Conservation (phyloP, 805 yeast species). For the Starmerella apis region DNA sequence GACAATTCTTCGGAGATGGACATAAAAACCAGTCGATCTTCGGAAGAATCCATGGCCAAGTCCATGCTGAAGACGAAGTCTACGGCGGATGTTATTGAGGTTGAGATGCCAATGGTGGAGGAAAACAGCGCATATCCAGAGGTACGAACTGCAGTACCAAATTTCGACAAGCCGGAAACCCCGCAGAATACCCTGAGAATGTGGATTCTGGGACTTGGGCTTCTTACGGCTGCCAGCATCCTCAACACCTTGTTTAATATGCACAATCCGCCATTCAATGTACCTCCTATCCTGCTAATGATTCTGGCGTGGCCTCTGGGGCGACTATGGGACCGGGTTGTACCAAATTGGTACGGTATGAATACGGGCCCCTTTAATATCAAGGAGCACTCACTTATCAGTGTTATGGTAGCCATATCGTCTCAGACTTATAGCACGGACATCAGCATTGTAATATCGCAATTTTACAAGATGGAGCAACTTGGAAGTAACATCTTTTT, state of each 20-base stretch:
- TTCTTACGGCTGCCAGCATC: conserved; percentile 48
- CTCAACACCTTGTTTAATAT: conserved; percentile 49
- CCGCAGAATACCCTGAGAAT: conserved; percentile 47
- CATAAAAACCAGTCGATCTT: not conserved
- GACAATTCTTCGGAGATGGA: not conserved
- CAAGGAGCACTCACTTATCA: conserved; percentile 53
- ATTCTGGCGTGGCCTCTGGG: conserved; percentile 59
- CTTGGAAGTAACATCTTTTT: conserved; percentile 40
- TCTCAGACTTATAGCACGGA: conserved; percentile 42
- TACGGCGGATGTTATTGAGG: not conserved
- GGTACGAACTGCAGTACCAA: conserved; percentile 54
- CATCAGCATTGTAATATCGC: conserved; percentile 42
- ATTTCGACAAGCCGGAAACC: conserved; percentile 41
- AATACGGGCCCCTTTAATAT: conserved; percentile 54
- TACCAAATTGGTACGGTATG: conserved; percentile 34
- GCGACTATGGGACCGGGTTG: conserved; percentile 36
- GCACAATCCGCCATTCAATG: conserved; percentile 45
- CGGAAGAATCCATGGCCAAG: not conserved
- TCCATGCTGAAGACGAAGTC: not conserved
- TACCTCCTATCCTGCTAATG: conserved; percentile 48
- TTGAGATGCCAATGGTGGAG: not conserved
- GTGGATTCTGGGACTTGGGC: conserved; percentile 43
- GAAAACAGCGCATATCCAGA: conserved; percentile 51
- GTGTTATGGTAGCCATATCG: conserved; percentile 39
- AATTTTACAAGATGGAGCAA: conserved; percentile 36